Base-by-base conservation (phyloP, 495 filamentous ascomycete species). In the Penicillium subrubescens region DNA sequence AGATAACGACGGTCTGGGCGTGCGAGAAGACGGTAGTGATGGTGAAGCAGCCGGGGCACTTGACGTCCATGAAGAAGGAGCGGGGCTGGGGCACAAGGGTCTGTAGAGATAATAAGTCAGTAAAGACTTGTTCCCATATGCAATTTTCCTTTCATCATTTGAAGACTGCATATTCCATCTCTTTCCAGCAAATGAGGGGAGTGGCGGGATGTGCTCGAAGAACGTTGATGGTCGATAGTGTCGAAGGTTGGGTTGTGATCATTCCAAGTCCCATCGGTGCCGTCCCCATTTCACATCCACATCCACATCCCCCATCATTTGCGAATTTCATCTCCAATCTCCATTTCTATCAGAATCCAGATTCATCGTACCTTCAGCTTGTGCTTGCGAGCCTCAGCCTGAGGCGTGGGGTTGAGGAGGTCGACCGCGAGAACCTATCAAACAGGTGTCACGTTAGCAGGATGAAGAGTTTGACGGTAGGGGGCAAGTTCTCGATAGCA, bases 11-110 rank as follows among this genome's bases (percentile, higher is more conserved):
- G 76, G 95, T 99, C 86, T 99, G 95, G 79, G 95, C 95, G 87
- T 99, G 95, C 63, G 94, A 97, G 91, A 97, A 99, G 81, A 99
- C 95, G 79, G 94, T 97, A 77, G 95, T 99, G 88, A 99, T 99
- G 74, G 92, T 97, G 90, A 99, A 99, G 90, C 95, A 99, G 75
- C 95, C 95, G 77, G 94, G 95, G 89, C 95, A 99, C 88, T 97
- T 99, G 84, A 99, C 95, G 74, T 99, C 95, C 95, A 99, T 99
- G 89, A 99, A 99, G 89, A 98, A 99, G 71, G 93, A 97, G 73
- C 95, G 92, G 67, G 95, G 95, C 63, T 88, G 89, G 72, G 95
- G 95, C 75, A 99, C 95, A 74, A 99, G 89, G 60, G 86, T 91
- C 95, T 97, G 70, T 62, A 46, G 14, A 55, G 14, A 37, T 10